Base-by-base conservation (phyloP, 495 filamentous ascomycete species). In the Annulohypoxylon nitens region DNA sequence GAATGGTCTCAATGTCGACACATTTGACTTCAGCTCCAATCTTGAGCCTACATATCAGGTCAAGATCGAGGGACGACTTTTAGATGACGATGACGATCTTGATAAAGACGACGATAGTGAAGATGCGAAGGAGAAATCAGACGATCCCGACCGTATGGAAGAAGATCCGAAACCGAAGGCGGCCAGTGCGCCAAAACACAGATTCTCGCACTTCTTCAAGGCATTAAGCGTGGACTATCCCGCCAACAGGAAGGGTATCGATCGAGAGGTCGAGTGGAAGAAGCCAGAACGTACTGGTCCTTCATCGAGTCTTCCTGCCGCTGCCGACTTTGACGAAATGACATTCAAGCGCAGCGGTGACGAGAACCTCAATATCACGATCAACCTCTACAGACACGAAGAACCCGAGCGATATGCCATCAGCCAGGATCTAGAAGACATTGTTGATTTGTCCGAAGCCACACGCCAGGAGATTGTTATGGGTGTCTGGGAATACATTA, bases 121-220 rank as follows among this genome's bases (percentile, higher is more conserved):
- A 39, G 83, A 83, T n/a, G 63, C 57, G 7, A 78, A 78, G 34
- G 79, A 63, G 12, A 81, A 84, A 45, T 72, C 75, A 16, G 72
- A 70, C 16, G 70, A 78, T 55, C 79, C 68, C 5, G 86, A 89
- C 69, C 84, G 83, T 43, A 91, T 91, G 87, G 91, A 93, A 9
- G 85, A 90, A 47, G 89, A 87, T 81, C 76, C 78, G 70, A 85
- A 83, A 70, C 64, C 73, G 37, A 82, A 78, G 80, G 68, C 55
- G 36, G 76, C 66, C 12, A 85, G 82, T 23, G 85, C 85, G 54
- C 81, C 76, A 55, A 82, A 79, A 45, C 88, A 87, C 34, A 88
- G 91, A 63, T 91, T 99, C 80, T 97, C 96, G 26, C 92, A 97
- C 74, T 99, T 98, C 83, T 97, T 99, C 89, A 97, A 97, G 80